Base-by-base conservation (phyloP, 257 asterid species). In the Solanum pinnatisectum region DNA sequence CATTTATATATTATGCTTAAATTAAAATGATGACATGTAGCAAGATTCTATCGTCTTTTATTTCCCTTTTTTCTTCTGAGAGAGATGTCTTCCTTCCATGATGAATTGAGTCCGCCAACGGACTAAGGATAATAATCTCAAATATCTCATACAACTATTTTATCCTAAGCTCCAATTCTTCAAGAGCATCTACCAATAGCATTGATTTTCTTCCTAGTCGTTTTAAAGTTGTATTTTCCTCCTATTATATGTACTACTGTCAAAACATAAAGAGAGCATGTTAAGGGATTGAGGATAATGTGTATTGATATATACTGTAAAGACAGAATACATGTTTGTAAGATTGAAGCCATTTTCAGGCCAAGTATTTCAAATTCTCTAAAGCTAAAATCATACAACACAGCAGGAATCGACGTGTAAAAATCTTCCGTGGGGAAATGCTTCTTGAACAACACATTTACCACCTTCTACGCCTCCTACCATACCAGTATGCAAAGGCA, bases 401-500 rank as follows among this genome's bases (percentile, higher is more conserved):
- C 12, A 63, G 7, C 87, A 56, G 86, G 87, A 67, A 90, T 78
- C 36, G 59, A 30, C 44, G 70, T 20, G 44, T 63, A 87, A 33
- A 46, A 30, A 44, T 70, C 37, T 5, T 32, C 63, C 42, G 13
- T 2, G 3, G 12, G 13, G 52, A 81, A 72, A 36, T 83, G 89
- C 23, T 78, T 68, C 30, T 81, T 35, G 32, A 37, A 25, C 71
- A 81, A 70, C 49, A 12, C 27, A 16, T 83, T 93, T 92, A 96
- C 98, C 98, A 94, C 86, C 96, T 92, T 85, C 94, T 87, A 44
- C 98, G 95, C 92, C 89, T 93, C 89, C 90, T 91, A 27, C 98
- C 98, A 35, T 96, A 95, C 99, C 98, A 95, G 88, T 93, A 96
- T 9, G 97, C 98, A 68, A 96, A 93, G 27, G 94, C 98, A 6